These are phyloP conservation scores for Dichotomocladium elegans DNA, from an alignment of 371 early-diverging fungal genomes.

Conservation along the genomic window DNA sequence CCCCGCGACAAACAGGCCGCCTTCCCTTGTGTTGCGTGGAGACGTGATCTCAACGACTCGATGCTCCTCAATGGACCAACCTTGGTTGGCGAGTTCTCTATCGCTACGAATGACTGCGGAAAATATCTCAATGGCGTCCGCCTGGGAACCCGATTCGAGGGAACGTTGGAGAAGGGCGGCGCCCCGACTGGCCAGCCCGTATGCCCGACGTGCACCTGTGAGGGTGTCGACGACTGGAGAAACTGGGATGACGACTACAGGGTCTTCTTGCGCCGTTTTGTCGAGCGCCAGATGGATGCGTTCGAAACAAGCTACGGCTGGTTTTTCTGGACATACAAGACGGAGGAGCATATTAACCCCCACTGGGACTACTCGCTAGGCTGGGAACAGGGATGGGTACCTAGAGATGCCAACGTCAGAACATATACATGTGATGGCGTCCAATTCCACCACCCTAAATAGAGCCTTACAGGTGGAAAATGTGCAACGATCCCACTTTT, in stretches of 20 bases:
- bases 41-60: constrained; percentile 22
- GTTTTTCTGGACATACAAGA: constrained; percentile 83
- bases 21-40: constrained; percentile 47
- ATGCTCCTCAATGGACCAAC: constrained; percentile 42
- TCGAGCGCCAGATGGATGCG: constrained; percentile 46
- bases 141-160: constrained; percentile 64
- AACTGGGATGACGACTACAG: constrained; percentile 33
- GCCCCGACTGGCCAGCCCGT: constrained; percentile 11
- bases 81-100: constrained; percentile 71
- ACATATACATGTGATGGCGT: constrained; percentile 9
- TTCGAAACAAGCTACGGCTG: constrained; percentile 56
- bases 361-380: constrained; percentile 69
- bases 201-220: constrained; percentile 48
- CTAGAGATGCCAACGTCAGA: constrained; percentile 25
- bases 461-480: too few species aligned
- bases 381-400: constrained; percentile 44
- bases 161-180: constrained; percentile 28
- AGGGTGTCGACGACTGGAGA: constrained; percentile 36
- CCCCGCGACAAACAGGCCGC: constrained; percentile 31
- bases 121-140: constrained; percentile 70
- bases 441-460: background rate
- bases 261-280: constrained; percentile 27
- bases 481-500: too few species aligned
- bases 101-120: constrained; percentile 75
- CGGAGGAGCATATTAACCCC: constrained; percentile 59